Evolutionary conservation across 768 basidiomycete genomes (phyloP).

Genomic region (Leccinum arenicola): DNA sequence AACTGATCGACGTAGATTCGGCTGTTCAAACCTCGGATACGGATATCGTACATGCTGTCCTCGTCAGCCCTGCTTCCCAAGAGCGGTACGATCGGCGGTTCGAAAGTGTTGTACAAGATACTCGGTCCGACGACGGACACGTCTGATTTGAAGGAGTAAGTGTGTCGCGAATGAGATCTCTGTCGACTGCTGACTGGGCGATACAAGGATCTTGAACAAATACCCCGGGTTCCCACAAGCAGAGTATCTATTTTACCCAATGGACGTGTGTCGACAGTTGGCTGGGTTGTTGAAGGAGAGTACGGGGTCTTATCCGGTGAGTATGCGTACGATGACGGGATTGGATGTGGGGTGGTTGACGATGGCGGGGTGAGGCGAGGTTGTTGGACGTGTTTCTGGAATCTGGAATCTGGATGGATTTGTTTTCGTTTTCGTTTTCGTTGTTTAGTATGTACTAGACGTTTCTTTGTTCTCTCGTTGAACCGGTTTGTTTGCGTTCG

Average conservation of each 20-base stretch:
- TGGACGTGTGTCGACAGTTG: constrained; percentile 70
- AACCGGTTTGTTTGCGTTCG: too few relatives aligned
- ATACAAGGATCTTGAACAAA: constrained; percentile 52
- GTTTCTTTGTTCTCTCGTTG: too few relatives aligned
- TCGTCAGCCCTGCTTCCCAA: constrained; percentile 57
- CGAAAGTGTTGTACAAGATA: constrained; percentile 85
- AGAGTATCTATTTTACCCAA: constrained; percentile 84
- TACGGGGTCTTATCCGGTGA: constrained; percentile 70
- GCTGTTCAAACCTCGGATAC: constrained; percentile 91
- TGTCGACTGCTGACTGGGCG: background rate
- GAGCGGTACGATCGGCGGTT: constrained; percentile 59
- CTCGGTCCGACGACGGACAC: constrained; percentile 55
- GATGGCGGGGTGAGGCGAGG: constrained; percentile 9
- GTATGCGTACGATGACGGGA: constrained; percentile 75
- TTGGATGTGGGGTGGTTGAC: constrained; percentile 79
- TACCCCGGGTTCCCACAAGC: constrained; percentile 85
- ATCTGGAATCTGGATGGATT: too few relatives aligned
- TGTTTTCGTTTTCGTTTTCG: too few relatives aligned
- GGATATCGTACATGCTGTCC: constrained; percentile 66
- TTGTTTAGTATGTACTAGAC: too few relatives aligned
- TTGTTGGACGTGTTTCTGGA: too few relatives aligned
- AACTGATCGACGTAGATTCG: constrained; percentile 60
- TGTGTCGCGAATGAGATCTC: background rate
- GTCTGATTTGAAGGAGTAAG: constrained; percentile 29
- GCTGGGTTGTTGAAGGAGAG: constrained; percentile 73